Evolutionary conservation across 345 rosid genomes (phyloP).

Genomic region (Mangifera indica): DNA sequence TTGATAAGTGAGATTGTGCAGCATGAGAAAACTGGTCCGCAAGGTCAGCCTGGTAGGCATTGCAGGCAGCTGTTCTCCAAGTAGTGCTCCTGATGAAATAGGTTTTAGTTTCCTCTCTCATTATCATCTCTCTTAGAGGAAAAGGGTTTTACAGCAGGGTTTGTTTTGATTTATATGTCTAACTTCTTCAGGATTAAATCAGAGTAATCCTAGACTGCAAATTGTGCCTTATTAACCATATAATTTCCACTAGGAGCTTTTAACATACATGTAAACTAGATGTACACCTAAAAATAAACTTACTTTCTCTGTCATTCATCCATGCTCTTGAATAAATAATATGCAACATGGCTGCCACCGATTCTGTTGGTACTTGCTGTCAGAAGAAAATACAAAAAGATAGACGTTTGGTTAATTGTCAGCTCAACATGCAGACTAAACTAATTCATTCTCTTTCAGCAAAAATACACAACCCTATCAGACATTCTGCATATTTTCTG

Average conservation of each 20-base stretch:
- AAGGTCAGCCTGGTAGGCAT: slow-evolving; percentile 32
- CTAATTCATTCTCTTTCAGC: slow-evolving; percentile 3
- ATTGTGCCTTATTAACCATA: slow-evolving; percentile 16
- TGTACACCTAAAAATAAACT: slow-evolving; percentile 3
- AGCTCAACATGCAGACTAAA: background rate
- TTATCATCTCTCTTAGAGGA: too few species aligned
- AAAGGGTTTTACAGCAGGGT: slow-evolving; percentile 6
- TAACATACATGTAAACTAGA: slow-evolving; percentile 23
- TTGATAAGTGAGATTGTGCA: slow-evolving; percentile 64
- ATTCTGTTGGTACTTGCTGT: background rate
- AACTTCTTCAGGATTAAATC: slow-evolving; percentile 9
- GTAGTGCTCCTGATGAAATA: slow-evolving; percentile 28
- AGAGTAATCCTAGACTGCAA: slow-evolving; percentile 21
- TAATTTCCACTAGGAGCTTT: slow-evolving; percentile 17
- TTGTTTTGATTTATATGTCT: slow-evolving; percentile 21
- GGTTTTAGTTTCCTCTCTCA: slow-evolving; percentile 5
- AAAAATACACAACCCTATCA: background rate
- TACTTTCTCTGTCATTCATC: slow-evolving; percentile 4
- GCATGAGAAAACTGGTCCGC: slow-evolving; percentile 34
- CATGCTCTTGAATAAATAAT: background rate
- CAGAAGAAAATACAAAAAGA: background rate
- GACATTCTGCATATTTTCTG: background rate
- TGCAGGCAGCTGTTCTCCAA: slow-evolving; percentile 52
- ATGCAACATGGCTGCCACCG: background rate
- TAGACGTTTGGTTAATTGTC: background rate